A percentile compares a stretch with the other conserved stretches of the same genome.
These are phyloP conservation scores for Salvia miltiorrhiza DNA, from an alignment of 257 asterid genomes.

Conservation along the genomic window DNA sequence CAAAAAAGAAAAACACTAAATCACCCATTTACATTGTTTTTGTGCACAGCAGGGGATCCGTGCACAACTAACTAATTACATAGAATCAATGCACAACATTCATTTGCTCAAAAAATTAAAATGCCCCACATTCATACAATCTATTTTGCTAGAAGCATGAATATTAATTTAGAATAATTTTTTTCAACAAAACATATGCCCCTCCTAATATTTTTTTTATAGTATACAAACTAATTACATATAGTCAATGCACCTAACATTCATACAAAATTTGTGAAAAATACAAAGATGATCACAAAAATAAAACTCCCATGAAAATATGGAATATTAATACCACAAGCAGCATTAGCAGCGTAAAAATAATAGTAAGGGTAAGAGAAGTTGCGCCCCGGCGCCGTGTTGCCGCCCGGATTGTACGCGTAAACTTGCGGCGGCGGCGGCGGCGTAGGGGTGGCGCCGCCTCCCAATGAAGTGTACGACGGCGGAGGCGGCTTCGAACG, in stretches of 20 bases:
- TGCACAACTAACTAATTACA: too few relatives aligned
- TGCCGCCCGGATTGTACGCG: constrained; percentile 37
- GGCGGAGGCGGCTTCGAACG: constrained; percentile 36
- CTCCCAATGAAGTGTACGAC: constrained; percentile 10
- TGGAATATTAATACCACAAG: constrained; percentile 15
- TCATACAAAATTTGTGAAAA: constrained; percentile 23
- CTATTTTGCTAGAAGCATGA: neutral
- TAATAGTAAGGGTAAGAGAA: constrained; percentile 65
- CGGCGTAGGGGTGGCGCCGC: neutral
- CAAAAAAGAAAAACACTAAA: too few relatives aligned
- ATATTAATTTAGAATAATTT: neutral
- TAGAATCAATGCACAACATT: too few relatives aligned
- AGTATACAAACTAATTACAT: neutral
- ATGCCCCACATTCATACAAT: too few relatives aligned
- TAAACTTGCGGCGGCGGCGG: constrained; percentile 34
- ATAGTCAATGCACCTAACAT: neutral
- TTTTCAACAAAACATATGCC: neutral
- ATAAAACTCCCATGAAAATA: constrained; percentile 25
- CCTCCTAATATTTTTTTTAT: neutral
- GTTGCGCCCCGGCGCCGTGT: constrained; percentile 43
- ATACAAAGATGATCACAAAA: constrained; percentile 25
- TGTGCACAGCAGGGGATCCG: too few relatives aligned
- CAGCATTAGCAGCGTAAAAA: constrained; percentile 51
- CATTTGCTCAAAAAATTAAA: too few relatives aligned
- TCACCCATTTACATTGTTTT: too few relatives aligned